Percentiles rank a stretch among this genome's conserved stretches.
phyloP scores from a whole-genome alignment of 208 protist species.

The Leishmania tropica region DNA sequence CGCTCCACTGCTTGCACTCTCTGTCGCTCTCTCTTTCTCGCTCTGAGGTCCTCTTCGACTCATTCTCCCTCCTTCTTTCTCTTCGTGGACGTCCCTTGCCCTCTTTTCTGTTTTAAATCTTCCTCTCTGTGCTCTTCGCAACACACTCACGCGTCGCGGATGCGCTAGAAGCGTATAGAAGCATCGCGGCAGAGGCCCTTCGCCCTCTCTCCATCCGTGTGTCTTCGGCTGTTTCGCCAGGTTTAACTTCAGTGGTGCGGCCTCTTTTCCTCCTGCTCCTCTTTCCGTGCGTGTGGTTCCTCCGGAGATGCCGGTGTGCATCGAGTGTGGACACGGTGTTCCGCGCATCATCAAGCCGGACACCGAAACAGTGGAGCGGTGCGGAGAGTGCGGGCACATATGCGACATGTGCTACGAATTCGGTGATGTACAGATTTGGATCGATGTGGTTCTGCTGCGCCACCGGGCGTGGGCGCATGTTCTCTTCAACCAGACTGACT shows the following conservation, averaged over 20 bases:
- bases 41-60: not conserved
- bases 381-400: slow-evolving; percentile 48
- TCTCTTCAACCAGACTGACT: slow-evolving; percentile 61
- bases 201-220: not conserved
- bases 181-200: not conserved
- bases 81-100: not conserved
- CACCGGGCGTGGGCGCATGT: slow-evolving; percentile 76
- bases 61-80: not conserved
- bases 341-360: slow-evolving; percentile 68
- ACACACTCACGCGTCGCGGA: not conserved
- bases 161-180: not conserved
- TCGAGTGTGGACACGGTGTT: slow-evolving; percentile 65
- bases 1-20: not conserved
- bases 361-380: slow-evolving; percentile 77
- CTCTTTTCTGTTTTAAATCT: not conserved
- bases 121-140: not conserved
- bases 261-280: not conserved
- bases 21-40: not conserved
- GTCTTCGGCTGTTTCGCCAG: not conserved
- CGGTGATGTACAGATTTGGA: slow-evolving; percentile 68
- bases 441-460: slow-evolving; percentile 74
- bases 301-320: slow-evolving; percentile 72
- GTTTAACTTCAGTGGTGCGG: not conserved
- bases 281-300: slow-evolving; percentile 6
- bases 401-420: slow-evolving; percentile 86